Evolutionary conservation across 1,284 basidiomycete species (phyloP).

Genomic region (Ganoderma multipileum): DNA sequence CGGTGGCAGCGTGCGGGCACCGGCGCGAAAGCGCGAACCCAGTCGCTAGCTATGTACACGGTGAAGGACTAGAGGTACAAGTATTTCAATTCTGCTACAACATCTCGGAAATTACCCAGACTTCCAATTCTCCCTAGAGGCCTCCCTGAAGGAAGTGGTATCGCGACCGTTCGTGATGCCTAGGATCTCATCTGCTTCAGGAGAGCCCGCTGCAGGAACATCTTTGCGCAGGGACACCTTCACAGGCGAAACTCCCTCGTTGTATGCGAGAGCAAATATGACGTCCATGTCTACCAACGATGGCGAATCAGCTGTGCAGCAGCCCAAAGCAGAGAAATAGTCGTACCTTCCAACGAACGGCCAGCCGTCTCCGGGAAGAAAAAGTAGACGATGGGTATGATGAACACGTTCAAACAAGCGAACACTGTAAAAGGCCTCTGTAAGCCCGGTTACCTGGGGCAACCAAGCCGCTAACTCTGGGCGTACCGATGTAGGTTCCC

Average conservation of each 20-base stretch:
- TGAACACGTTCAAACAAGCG: constrained; percentile 63
- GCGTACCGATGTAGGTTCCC: constrained; percentile 65
- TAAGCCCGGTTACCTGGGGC: not conserved
- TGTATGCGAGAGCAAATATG: constrained; percentile 64
- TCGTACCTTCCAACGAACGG: constrained; percentile 63
- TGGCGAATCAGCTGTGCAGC: not conserved
- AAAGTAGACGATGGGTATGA: constrained; percentile 66
- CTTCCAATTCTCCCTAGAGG: constrained; percentile 12
- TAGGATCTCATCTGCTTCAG: constrained; percentile 60
- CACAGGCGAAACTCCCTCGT: constrained; percentile 63
- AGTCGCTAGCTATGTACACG: not conserved
- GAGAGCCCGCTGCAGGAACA: constrained; percentile 58
- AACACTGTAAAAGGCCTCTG: constrained; percentile 51
- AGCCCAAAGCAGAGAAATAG: not conserved
- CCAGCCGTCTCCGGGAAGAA: constrained; percentile 78
- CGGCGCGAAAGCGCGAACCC: too few relatives aligned
- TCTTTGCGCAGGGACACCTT: constrained; percentile 62
- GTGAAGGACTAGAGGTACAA: constrained; percentile 5
- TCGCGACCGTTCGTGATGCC: constrained; percentile 39
- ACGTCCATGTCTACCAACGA: constrained; percentile 62
- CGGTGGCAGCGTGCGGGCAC: constrained; percentile 21
- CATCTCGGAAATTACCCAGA: not conserved
- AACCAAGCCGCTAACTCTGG: not conserved
- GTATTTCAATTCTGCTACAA: not conserved
- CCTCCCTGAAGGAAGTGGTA: constrained; percentile 17